Evolutionary conservation across 306 rosid genomes (phyloP).

Genomic region (Inga laurina): DNA sequence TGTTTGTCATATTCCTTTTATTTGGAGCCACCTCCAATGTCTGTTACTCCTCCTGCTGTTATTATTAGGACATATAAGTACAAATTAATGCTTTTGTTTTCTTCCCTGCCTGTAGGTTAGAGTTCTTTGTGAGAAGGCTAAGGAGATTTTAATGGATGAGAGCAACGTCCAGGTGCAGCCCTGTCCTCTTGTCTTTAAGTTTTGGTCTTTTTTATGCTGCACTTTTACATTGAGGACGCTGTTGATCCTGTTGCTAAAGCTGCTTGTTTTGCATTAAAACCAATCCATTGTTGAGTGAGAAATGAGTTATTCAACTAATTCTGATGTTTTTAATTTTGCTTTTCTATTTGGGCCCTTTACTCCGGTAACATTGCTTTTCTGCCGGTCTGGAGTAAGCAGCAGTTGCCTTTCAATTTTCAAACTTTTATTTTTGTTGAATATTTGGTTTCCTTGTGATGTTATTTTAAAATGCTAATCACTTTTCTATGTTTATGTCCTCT

Average conservation of each 20-base stretch:
- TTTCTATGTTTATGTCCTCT: constrained; percentile 2
- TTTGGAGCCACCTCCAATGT: constrained; percentile 20
- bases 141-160: constrained; percentile 90
- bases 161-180: constrained; percentile 93
- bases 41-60: background rate
- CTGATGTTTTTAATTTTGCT: background rate
- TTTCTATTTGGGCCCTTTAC: constrained; percentile 6
- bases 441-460: constrained; percentile 7
- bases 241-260: background rate
- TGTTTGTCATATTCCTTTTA: constrained; percentile 1
- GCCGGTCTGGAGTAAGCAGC: constrained; percentile 16
- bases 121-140: constrained; percentile 87
- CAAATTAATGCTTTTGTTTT: constrained; percentile 29
- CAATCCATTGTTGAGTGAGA: background rate
- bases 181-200: constrained; percentile 29
- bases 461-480: background rate
- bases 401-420: background rate
- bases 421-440: constrained; percentile 6
- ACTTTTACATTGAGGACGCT: background rate
- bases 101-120: constrained; percentile 64
- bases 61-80: background rate
- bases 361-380: background rate
- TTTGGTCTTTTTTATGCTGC: constrained; percentile 9
- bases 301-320: constrained; percentile 14
- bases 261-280: constrained; percentile 22